Conservation (phyloP, 2,329 filamentous ascomycete species). For the Phoma sp. region DNA sequence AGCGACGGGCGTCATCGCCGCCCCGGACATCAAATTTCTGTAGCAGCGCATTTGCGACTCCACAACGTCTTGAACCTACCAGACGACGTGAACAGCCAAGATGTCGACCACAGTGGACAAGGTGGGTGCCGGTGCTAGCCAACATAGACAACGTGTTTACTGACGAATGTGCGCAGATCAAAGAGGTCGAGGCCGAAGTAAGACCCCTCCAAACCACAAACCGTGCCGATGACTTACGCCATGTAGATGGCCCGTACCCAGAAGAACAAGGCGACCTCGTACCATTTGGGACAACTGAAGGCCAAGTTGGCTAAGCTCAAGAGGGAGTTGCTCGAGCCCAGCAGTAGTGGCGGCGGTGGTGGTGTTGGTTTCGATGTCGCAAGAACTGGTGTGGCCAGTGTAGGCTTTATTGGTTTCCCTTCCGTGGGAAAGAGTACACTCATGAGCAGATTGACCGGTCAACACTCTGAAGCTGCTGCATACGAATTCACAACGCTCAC, state of each 20-base stretch:
- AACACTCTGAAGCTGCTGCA: conserved; percentile 95
- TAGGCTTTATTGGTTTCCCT: conserved; percentile 97
- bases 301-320: conserved; percentile 98
- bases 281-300: conserved; percentile 90
- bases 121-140: conserved; percentile 57
- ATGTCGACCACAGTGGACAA: conserved; percentile 99
- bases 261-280: conserved; percentile 96
- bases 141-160: neutral
- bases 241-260: conserved; percentile 90
- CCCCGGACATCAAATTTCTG: conserved; percentile 42
- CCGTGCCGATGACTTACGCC: conserved; percentile 31
- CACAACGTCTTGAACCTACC: conserved; percentile 3
- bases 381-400: conserved; percentile 93
- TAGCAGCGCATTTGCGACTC: conserved; percentile 16
- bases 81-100: conserved; percentile 11
- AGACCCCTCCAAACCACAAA: conserved; percentile 42
- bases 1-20: conserved; percentile 32
- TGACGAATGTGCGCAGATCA: conserved; percentile 69
- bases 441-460: conserved; percentile 92
- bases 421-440: conserved; percentile 98
- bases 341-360: conserved; percentile 79
- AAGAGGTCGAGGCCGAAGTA: conserved; percentile 94
- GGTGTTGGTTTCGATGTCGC: conserved; percentile 96
- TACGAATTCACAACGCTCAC: conserved; percentile 99
- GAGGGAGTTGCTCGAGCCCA: conserved; percentile 88